Evolutionary conservation across 768 basidiomycete species (phyloP).

Genomic region (Lyophyllum shimeji): DNA sequence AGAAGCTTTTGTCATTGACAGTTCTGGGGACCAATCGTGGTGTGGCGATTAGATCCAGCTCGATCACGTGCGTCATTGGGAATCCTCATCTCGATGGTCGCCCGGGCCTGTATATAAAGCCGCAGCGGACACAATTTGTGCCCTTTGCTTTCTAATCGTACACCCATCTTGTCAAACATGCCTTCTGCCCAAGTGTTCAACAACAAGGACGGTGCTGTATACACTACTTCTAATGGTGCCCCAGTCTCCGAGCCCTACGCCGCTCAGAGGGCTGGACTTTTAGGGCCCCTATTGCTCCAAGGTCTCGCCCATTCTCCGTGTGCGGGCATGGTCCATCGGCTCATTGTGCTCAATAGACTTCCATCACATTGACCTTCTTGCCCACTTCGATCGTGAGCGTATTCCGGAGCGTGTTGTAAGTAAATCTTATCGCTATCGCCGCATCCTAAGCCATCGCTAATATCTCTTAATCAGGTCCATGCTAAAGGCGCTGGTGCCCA

Average conservation of each 20-base stretch:
- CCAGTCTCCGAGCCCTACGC: constrained; percentile 76
- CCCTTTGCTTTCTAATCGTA: constrained; percentile 12
- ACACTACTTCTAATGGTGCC: constrained; percentile 87
- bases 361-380: constrained; percentile 85
- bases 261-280: constrained; percentile 68
- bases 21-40: constrained; percentile 1
- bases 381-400: constrained; percentile 93
- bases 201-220: constrained; percentile 56
- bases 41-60: neutral
- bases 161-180: constrained; percentile 40
- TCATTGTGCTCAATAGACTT: constrained; percentile 52
- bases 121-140: constrained; percentile 2
- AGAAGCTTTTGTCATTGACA: neutral
- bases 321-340: neutral
- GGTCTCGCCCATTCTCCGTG: constrained; percentile 40
- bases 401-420: constrained; percentile 92
- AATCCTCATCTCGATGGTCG: neutral
- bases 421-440: constrained; percentile 9
- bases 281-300: constrained; percentile 88
- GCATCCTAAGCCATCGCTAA: constrained; percentile 27
- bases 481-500: constrained; percentile 94
- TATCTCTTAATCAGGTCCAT: constrained; percentile 60
- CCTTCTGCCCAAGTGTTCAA: constrained; percentile 60
- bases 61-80: constrained; percentile 8
- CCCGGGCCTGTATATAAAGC: constrained; percentile 9